Base-by-base conservation (phyloP, 768 basidiomycete species). In the Lentinula lateritia region DNA sequence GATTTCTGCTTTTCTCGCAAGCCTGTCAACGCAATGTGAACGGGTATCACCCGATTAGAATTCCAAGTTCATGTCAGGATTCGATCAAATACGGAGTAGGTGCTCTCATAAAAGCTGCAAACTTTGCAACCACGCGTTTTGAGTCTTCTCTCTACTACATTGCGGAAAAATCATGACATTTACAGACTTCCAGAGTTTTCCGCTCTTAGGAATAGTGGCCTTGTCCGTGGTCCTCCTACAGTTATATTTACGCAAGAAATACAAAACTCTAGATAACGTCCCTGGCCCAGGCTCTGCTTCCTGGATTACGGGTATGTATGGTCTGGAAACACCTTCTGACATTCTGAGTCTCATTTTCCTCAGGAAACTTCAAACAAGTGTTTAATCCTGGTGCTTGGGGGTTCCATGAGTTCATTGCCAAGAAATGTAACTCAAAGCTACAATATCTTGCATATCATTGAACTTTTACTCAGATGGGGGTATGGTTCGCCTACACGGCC, bases 351-450 rank as follows among this genome's bases (percentile, higher is more conserved):
- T 18, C 3, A 34, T n/a, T n/a, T 18, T 9, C 16, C 18, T 16
- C 36, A 56, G 54, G 56, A 6, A 58, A 58, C 32, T 58, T 58
- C 16, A 28, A 34, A 9, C 42, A 58, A 34, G n/a, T 58, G 10
- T 58, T 58, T 23, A 58, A 58, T 45, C 18, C 56, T 34, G 15
- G n/a, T 2, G 56, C 42, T 35, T 59, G 58, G 58, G 45, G 18
- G 4, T 59, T 45, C 23, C 58, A 59, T 8, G 48, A 50, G n/a
- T 38, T 36, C 20, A 16, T 59, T 32, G 58, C 45, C 2, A 13
- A 48, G 8, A 39, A 59, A 48, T 59, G 58, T 59, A 18, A 38
- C 13, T 43, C 5, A 13, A 12, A 2, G 7, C 32, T 28, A 5
- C 7, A 13, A 23, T 59, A 32, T 15, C 5, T 46, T 12, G 23